Conservation (phyloP, 495 filamentous ascomycete species). For the Aspergillus hancockii region DNA sequence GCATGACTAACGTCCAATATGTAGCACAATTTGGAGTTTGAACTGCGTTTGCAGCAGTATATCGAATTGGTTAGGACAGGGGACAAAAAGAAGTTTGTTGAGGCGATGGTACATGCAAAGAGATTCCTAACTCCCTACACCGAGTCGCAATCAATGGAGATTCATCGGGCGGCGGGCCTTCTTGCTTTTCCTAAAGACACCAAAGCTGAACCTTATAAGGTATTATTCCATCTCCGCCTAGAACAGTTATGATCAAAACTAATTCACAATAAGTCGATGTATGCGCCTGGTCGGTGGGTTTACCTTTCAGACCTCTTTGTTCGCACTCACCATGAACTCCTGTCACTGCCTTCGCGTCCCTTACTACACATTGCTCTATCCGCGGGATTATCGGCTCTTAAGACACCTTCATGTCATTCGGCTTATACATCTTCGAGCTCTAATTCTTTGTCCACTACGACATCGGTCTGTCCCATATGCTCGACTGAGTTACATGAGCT, state of each 20-base stretch:
- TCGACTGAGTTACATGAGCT: conserved; percentile 91
- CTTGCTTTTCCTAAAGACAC: conserved; percentile 72
- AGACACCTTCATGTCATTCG: conserved; percentile 92
- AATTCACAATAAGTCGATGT: conserved; percentile 58
- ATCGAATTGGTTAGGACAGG: conserved; percentile 80
- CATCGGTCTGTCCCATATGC: conserved; percentile 88
- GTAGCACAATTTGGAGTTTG: conserved; percentile 87
- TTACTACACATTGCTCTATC: conserved; percentile 90
- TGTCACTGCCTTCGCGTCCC: conserved; percentile 79
- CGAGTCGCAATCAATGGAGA: conserved; percentile 66
- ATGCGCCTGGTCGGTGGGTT: conserved; percentile 69
- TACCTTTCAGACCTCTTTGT: conserved; percentile 81
- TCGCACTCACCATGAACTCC: conserved; percentile 80
- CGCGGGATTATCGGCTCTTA: conserved; percentile 89
- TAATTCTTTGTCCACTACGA: conserved; percentile 59
- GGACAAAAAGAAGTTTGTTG: conserved; percentile 58
- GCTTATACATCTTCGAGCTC: conserved; percentile 57
- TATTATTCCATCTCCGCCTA: conserved; percentile 23
- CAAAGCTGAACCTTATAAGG: conserved; percentile 61
- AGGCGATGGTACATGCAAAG: conserved; percentile 78
- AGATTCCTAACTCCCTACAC: conserved; percentile 72
- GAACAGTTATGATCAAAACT: neutral
- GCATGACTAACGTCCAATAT: conserved; percentile 28
- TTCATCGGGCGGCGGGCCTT: conserved; percentile 74
- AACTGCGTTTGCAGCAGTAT: conserved; percentile 93